Evolutionary conservation across 352 stramenopile genomes (phyloP).

Genomic region (Globisporangium carolinianum): DNA sequence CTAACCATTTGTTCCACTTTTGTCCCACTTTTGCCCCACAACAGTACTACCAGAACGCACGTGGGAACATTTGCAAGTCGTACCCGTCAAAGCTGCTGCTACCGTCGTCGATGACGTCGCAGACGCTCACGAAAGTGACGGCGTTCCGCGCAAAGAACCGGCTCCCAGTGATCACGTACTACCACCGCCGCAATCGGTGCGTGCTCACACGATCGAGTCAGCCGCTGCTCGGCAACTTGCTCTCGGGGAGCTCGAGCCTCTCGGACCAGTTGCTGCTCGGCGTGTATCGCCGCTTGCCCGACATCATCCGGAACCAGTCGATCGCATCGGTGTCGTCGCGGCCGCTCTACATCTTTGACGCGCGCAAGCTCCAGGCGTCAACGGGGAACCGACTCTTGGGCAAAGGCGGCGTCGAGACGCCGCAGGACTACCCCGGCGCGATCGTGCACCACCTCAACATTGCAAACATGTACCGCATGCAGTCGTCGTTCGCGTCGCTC

Average conservation of each 20-base stretch:
- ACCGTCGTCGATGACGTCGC: conserved; percentile 57
- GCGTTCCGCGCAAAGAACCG: conserved; percentile 84
- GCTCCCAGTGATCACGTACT: conserved; percentile 83
- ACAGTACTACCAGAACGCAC: conserved; percentile 74
- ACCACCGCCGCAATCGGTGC: conserved; percentile 66
- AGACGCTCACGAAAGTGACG: conserved; percentile 62
- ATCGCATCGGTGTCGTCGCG: conserved; percentile 50
- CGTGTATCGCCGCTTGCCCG: conserved; percentile 67
- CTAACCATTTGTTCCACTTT: too few relatives aligned
- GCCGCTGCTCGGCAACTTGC: conserved; percentile 64
- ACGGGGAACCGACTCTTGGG: conserved; percentile 88
- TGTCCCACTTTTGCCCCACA: neutral
- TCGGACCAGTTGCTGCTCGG: conserved; percentile 72
- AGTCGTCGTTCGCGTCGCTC: conserved; percentile 63
- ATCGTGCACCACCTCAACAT: conserved; percentile 86
- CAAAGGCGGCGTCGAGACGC: conserved; percentile 86
- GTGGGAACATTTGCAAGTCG: conserved; percentile 73
- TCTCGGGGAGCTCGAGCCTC: conserved; percentile 62
- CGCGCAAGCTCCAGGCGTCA: conserved; percentile 83
- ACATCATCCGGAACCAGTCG: conserved; percentile 77
- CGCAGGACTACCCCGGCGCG: conserved; percentile 73
- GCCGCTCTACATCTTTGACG: conserved; percentile 89
- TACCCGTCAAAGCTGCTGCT: conserved; percentile 82
- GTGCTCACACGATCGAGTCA: conserved; percentile 81
- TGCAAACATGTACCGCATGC: conserved; percentile 92